Evolutionary conservation across 257 asterid species (phyloP).

Genomic region (Primulina tabacum): DNA sequence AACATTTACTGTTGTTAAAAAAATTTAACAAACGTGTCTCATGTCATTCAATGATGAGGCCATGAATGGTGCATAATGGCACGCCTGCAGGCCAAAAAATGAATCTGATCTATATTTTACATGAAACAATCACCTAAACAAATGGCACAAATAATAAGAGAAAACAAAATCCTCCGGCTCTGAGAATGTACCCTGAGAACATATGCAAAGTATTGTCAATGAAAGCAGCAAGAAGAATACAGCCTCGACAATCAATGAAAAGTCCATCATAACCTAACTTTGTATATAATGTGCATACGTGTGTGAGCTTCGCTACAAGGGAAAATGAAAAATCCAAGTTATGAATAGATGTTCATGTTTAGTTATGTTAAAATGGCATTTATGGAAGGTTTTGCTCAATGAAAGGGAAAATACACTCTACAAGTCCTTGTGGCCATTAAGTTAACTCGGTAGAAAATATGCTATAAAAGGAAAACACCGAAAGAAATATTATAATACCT

Average conservation of each 20-base stretch:
- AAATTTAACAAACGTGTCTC: not conserved
- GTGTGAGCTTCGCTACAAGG: not conserved
- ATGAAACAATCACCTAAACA: not conserved
- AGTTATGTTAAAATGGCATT: not conserved
- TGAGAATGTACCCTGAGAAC: not conserved
- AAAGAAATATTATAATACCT: slow-evolving; percentile 37
- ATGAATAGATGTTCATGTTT: not conserved
- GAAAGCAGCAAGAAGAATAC: not conserved
- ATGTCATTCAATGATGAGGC: not conserved
- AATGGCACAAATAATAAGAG: not conserved
- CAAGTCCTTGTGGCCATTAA: not conserved
- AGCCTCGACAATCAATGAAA: not conserved
- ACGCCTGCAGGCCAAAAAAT: not conserved
- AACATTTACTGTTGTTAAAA: not conserved
- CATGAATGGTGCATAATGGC: not conserved
- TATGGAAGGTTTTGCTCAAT: not conserved
- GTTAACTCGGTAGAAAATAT: not conserved
- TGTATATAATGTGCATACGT: too few species aligned
- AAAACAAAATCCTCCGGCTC: not conserved
- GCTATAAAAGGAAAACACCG: not conserved
- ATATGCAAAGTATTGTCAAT: not conserved
- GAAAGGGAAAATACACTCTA: not conserved
- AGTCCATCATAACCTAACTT: too few species aligned
- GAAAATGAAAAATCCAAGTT: too few species aligned
- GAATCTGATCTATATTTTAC: not conserved